phyloP scores from a whole-genome alignment of 805 yeast species.

The Schwanniomyces vanrijiae region DNA sequence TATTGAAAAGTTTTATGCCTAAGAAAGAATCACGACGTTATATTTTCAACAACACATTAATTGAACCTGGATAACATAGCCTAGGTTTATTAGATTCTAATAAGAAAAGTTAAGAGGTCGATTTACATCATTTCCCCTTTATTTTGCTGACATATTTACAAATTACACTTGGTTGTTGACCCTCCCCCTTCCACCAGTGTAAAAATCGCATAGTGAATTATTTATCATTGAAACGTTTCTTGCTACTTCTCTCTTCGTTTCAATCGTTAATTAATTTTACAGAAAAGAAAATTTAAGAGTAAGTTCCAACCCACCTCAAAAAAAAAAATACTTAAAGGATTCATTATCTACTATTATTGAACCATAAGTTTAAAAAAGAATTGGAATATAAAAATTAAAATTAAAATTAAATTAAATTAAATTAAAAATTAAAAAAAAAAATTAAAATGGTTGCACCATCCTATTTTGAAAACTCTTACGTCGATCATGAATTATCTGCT shows the following conservation, averaged over 20 bases:
- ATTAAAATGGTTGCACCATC: conserved; percentile 44
- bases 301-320: conserved; percentile 40
- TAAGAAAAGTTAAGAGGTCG: background rate
- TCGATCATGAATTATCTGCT: conserved; percentile 78
- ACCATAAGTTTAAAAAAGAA: background rate
- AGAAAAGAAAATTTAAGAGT: conserved; percentile 26
- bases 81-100: background rate
- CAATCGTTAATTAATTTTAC: conserved; percentile 21
- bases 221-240: conserved; percentile 40
- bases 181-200: conserved; percentile 37
- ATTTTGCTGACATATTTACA: conserved; percentile 15
- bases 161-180: conserved; percentile 35
- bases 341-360: background rate
- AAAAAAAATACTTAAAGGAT: conserved; percentile 9
- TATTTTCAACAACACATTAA: conserved; percentile 27
- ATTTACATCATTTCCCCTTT: conserved; percentile 12
- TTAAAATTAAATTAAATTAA: conserved; percentile 2
- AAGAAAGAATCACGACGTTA: conserved; percentile 45
- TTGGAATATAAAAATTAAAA: conserved; percentile 1
- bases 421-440: conserved; percentile 4
- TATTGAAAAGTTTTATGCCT: conserved; percentile 35
- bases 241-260: conserved; percentile 50
- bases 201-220: conserved; percentile 7
- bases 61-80: conserved; percentile 46
- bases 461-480: conserved; percentile 46